These are phyloP conservation scores for Mycosarcoma mackinlayi DNA, from an alignment of 1,284 basidiomycete species.

Conservation along the genomic window DNA sequence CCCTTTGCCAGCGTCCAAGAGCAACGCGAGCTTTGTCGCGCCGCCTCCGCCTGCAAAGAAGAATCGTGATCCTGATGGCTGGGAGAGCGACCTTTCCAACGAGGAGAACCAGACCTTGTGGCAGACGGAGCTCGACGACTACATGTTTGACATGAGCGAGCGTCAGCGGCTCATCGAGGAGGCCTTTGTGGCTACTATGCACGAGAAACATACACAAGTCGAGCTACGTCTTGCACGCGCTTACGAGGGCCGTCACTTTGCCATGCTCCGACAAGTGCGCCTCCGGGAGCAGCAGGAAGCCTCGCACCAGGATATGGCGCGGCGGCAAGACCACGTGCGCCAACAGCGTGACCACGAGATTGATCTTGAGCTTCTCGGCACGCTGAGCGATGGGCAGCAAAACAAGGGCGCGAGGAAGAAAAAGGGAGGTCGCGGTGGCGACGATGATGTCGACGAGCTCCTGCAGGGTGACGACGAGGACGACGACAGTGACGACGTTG, in stretches of 20 bases:
- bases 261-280: slow-evolving; percentile 46
- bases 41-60: slow-evolving; percentile 50
- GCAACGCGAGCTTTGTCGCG: slow-evolving; percentile 40
- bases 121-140: slow-evolving; percentile 56
- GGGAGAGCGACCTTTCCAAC: slow-evolving; percentile 64
- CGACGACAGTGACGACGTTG: slow-evolving; percentile 43
- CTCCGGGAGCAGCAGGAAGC: slow-evolving; percentile 47
- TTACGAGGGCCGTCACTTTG: slow-evolving; percentile 58
- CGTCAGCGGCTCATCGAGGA: slow-evolving; percentile 51
- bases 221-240: slow-evolving; percentile 51
- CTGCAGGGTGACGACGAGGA: slow-evolving; percentile 35
- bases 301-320: slow-evolving; percentile 31
- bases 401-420: slow-evolving; percentile 19
- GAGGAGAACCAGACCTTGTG: slow-evolving; percentile 61
- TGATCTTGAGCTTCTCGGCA: slow-evolving; percentile 63
- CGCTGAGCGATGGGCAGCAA: slow-evolving; percentile 48
- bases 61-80: slow-evolving; percentile 49
- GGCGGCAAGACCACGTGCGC: slow-evolving; percentile 44
- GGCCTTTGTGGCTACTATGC: slow-evolving; percentile 31
- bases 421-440: slow-evolving; percentile 17
- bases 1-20: slow-evolving; percentile 46
- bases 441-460: slow-evolving; percentile 44
- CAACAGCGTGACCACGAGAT: slow-evolving; percentile 59
- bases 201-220: slow-evolving; percentile 46
- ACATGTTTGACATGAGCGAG: slow-evolving; percentile 44